Percentiles rank a stretch among this genome's conserved stretches.
These are phyloP conservation scores for Arthrobotrys megalospora DNA, from an alignment of 2,329 filamentous ascomycete species.

Conservation along the genomic window DNA sequence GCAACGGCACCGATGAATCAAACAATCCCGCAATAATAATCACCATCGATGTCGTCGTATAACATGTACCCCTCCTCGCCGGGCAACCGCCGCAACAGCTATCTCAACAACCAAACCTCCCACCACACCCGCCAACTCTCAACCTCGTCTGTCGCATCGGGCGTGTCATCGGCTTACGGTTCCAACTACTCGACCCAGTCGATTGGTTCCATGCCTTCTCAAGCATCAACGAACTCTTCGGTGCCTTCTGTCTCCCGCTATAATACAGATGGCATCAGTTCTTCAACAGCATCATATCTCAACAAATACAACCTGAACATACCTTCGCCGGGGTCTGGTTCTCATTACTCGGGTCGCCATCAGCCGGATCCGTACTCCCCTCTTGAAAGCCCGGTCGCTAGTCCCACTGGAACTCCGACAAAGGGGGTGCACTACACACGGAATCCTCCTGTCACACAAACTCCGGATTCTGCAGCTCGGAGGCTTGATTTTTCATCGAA, in stretches of 20 bases:
- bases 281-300: constrained; percentile 45
- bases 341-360: constrained; percentile 42
- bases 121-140: constrained; percentile 54
- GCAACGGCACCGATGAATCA: constrained; percentile 45
- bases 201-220: constrained; percentile 54
- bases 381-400: constrained; percentile 51
- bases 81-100: constrained; percentile 45
- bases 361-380: constrained; percentile 51
- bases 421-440: constrained; percentile 42
- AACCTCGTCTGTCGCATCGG: constrained; percentile 58
- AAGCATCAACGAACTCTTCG: constrained; percentile 55
- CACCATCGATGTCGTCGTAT: constrained; percentile 38
- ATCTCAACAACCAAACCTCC: constrained; percentile 33
- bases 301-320: constrained; percentile 42
- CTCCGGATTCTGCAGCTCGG: constrained; percentile 38
- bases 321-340: constrained; percentile 34
- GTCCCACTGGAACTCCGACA: constrained; percentile 54
- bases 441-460: constrained; percentile 35
- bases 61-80: constrained; percentile 59
- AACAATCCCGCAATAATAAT: constrained; percentile 32
- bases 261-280: constrained; percentile 42
- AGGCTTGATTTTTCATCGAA: constrained; percentile 54
- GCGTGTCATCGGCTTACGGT: constrained; percentile 55
- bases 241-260: constrained; percentile 51
- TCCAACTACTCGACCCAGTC: constrained; percentile 60